phyloP scores from a whole-genome alignment of 768 basidiomycete genomes.

The Tulasnella sp. region DNA sequence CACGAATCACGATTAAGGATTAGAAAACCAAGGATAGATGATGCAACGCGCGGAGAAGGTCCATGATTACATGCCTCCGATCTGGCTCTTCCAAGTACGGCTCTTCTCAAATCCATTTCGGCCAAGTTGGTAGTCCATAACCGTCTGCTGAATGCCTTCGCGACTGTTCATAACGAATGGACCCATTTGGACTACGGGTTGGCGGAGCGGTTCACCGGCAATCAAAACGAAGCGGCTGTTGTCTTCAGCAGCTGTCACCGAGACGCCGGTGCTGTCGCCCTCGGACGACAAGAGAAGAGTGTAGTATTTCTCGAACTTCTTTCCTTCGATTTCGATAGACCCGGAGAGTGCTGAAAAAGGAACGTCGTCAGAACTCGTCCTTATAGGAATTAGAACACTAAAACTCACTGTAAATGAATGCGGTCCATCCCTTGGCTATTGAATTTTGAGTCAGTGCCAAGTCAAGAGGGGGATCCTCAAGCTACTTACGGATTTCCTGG shows the following conservation, averaged over 20 bases:
- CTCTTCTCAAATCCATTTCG: slow-evolving; percentile 88
- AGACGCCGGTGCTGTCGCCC: slow-evolving; percentile 56
- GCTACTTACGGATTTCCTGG: slow-evolving; percentile 67
- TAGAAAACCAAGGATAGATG: background rate
- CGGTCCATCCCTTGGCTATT: slow-evolving; percentile 74
- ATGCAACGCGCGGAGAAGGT: background rate
- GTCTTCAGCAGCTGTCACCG: slow-evolving; percentile 49
- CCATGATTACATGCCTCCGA: slow-evolving; percentile 36
- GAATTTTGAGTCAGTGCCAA: background rate
- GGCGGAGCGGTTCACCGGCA: slow-evolving; percentile 83
- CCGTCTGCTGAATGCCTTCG: slow-evolving; percentile 73
- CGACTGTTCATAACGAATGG: slow-evolving; percentile 75
- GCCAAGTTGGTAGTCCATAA: slow-evolving; percentile 45
- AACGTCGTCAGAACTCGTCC: background rate
- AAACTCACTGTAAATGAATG: slow-evolving; percentile 71
- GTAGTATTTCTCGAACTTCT: slow-evolving; percentile 49
- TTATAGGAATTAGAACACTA: background rate
- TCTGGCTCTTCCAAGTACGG: slow-evolving; percentile 81
- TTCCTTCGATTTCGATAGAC: slow-evolving; percentile 39
- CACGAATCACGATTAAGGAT: background rate
- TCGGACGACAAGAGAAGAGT: slow-evolving; percentile 71
- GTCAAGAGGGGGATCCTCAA: background rate
- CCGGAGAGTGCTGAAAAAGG: slow-evolving; percentile 10
- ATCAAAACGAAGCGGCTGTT: slow-evolving; percentile 70
- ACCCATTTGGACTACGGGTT: slow-evolving; percentile 79